Conservation (phyloP, 495 filamentous ascomycete genomes). For the Neurospora sp. region DNA sequence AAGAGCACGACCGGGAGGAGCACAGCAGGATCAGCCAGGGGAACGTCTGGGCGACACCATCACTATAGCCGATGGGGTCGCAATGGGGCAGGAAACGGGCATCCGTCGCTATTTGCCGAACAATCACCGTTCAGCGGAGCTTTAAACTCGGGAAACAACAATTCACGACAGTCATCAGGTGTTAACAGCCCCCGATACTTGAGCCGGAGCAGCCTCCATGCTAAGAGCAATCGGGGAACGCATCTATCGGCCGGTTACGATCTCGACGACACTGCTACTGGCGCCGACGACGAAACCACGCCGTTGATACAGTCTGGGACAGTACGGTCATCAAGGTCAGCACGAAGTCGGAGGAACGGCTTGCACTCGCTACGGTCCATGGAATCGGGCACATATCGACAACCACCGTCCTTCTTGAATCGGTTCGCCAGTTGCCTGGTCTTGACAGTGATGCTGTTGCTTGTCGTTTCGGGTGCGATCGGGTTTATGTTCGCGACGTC, state of each 20-base stretch:
- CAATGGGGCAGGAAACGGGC: conserved; percentile 47
- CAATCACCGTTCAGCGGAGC: conserved; percentile 55
- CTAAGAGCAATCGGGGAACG: conserved; percentile 16
- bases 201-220: conserved; percentile 12
- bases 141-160: conserved; percentile 25
- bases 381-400: conserved; percentile 61
- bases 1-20: conserved; percentile 43
- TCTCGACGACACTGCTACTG: conserved; percentile 42
- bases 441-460: conserved; percentile 59
- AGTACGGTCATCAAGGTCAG: conserved; percentile 46
- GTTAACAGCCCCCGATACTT: conserved; percentile 43
- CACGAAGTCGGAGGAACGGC: conserved; percentile 48
- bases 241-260: conserved; percentile 39
- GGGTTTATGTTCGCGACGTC: conserved; percentile 85
- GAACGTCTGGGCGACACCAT: conserved; percentile 64
- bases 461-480: conserved; percentile 69
- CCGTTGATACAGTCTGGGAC: conserved; percentile 52
- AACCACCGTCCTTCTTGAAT: conserved; percentile 50
- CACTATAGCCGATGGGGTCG: conserved; percentile 61
- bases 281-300: conserved; percentile 84
- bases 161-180: conserved; percentile 50
- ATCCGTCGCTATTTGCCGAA: conserved; percentile 64
- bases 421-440: conserved; percentile 74
- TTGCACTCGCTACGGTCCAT: conserved; percentile 53
- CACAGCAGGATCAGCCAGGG: conserved; percentile 52